phyloP scores from a whole-genome alignment of 148 eudicot species.

The Rhododendron ovatum region DNA sequence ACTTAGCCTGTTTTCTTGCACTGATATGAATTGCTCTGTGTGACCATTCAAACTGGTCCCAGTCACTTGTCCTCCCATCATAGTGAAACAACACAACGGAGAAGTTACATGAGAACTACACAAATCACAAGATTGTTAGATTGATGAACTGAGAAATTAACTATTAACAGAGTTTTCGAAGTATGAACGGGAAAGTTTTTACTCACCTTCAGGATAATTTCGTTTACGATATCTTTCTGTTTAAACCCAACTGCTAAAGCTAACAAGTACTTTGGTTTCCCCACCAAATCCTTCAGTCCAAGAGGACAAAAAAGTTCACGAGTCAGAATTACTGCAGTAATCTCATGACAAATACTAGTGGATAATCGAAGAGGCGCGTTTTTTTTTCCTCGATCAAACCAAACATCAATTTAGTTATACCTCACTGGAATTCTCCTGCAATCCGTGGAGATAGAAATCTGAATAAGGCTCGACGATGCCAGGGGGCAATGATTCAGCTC shows the following conservation, averaged over 20 bases:
- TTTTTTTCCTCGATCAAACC: neutral
- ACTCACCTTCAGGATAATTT: constrained; percentile 6
- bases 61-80: constrained; percentile 28
- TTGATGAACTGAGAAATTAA: neutral
- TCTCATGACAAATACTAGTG: neutral
- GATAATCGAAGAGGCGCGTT: neutral
- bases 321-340: neutral
- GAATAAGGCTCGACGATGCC: constrained; percentile 14
- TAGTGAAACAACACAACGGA: constrained; percentile 27
- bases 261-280: constrained; percentile 15
- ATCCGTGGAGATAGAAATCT: neutral
- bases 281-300: constrained; percentile 8
- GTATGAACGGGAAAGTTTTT: neutral
- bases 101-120: constrained; percentile 26
- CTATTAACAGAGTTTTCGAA: neutral
- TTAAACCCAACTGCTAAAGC: constrained; percentile 16
- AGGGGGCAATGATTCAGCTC: constrained; percentile 20
- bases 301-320: neutral
- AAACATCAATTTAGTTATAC: neutral
- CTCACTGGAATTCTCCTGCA: neutral
- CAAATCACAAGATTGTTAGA: neutral
- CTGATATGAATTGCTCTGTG: constrained; percentile 27
- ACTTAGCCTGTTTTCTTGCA: constrained; percentile 25
- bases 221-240: constrained; percentile 7
- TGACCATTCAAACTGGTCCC: constrained; percentile 38